These are phyloP conservation scores for Chenopodium quinoa DNA, from an alignment of 148 eudicot genomes.

Conservation along the genomic window DNA sequence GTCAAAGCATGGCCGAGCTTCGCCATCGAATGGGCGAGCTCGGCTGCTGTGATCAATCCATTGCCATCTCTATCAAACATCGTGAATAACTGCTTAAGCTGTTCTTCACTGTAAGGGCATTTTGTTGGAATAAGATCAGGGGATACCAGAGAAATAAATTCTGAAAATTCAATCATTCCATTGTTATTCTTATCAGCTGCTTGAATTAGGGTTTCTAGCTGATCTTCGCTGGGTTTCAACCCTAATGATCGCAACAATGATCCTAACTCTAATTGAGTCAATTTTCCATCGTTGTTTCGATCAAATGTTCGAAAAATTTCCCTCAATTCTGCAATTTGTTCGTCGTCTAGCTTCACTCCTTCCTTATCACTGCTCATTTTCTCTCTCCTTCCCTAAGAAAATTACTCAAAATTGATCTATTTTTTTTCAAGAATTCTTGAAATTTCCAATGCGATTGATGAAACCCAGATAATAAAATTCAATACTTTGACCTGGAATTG, in stretches of 20 bases:
- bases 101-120: conserved; percentile 45
- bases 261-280: conserved; percentile 44
- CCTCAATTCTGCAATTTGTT: conserved; percentile 44
- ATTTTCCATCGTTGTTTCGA: conserved; percentile 44
- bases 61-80: conserved; percentile 48
- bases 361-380: conserved; percentile 35
- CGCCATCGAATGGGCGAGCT: conserved; percentile 50
- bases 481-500: conserved; percentile 2
- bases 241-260: conserved; percentile 45
- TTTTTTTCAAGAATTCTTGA: not conserved
- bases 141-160: conserved; percentile 43
- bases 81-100: conserved; percentile 34
- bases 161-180: conserved; percentile 49
- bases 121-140: conserved; percentile 52
- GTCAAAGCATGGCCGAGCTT: conserved; percentile 48
- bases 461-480: not conserved
- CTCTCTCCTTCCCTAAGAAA: too few species aligned
- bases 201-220: conserved; percentile 39
- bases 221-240: conserved; percentile 42
- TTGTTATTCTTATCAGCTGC: conserved; percentile 50
- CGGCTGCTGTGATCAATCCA: conserved; percentile 45
- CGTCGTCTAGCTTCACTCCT: conserved; percentile 42
- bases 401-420: not conserved
- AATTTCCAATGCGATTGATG: not conserved
- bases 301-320: conserved; percentile 47